Percentiles rank a stretch among this genome's conserved stretches.
Evolutionary conservation across 2,329 filamentous ascomycete species (phyloP).

Genomic region (Fusarium annulatum): DNA sequence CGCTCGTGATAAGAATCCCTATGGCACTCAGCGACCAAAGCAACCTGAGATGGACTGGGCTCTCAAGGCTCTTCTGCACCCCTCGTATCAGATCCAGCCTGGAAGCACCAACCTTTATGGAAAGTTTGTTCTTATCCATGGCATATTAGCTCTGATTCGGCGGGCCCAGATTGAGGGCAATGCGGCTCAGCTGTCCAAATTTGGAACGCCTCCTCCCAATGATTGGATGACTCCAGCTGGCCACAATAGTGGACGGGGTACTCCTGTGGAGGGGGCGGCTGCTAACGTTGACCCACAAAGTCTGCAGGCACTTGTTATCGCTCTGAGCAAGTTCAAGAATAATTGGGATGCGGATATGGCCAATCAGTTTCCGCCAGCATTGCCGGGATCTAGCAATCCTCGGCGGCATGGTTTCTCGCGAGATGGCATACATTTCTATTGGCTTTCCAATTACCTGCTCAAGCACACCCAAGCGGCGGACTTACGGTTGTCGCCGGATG

Average conservation of each 20-base stretch:
- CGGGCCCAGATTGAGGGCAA: conserved; percentile 56
- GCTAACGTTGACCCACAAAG: conserved; percentile 57
- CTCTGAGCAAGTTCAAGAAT: conserved; percentile 77
- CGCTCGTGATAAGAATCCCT: conserved; percentile 66
- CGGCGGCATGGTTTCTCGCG: conserved; percentile 75
- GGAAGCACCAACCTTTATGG: conserved; percentile 77
- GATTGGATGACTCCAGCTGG: conserved; percentile 65
- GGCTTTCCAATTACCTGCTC: conserved; percentile 74
- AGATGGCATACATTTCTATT: conserved; percentile 79
- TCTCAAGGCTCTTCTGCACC: conserved; percentile 69
- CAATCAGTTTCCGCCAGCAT: conserved; percentile 69
- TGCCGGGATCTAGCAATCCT: conserved; percentile 59
- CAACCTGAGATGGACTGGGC: conserved; percentile 73
- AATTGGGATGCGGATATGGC: conserved; percentile 78
- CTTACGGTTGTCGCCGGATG: conserved; percentile 66
- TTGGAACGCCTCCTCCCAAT: conserved; percentile 67
- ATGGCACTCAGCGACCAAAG: conserved; percentile 71
- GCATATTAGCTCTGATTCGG: conserved; percentile 70
- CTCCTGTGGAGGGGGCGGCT: conserved; percentile 55
- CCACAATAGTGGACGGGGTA: conserved; percentile 57
- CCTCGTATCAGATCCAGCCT: conserved; percentile 68
- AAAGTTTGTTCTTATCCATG: conserved; percentile 80
- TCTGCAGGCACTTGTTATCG: conserved; percentile 62
- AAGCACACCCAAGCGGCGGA: conserved; percentile 66
- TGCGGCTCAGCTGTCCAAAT: conserved; percentile 50